Conservation (phyloP, 2,329 filamentous ascomycete genomes). For the Fusarium phyllophilum region DNA sequence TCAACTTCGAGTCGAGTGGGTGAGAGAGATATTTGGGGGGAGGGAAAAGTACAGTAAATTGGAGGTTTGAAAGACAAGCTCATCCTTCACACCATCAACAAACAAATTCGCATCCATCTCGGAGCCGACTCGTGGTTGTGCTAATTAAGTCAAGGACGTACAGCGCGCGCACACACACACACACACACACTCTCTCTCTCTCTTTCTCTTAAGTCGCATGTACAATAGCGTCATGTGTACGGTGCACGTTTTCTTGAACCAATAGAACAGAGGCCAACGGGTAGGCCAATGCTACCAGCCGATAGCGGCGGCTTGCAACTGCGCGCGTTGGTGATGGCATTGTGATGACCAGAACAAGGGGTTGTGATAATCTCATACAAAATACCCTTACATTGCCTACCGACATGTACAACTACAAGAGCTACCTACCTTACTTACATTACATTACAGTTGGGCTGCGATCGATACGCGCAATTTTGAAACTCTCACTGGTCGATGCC, state of each 20-base stretch:
- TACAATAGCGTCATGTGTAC: constrained; percentile 43
- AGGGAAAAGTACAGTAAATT: neutral
- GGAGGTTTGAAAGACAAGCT: constrained; percentile 4
- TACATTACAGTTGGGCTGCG: constrained; percentile 25
- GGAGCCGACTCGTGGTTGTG: constrained; percentile 18
- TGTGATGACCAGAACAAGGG: constrained; percentile 23
- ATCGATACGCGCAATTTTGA: constrained; percentile 8
- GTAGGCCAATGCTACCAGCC: constrained; percentile 34
- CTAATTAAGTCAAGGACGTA: constrained; percentile 10
- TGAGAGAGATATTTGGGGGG: neutral
- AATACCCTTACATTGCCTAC: neutral
- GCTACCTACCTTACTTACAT: neutral
- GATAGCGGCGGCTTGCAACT: constrained; percentile 35
- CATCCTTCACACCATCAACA: constrained; percentile 13
- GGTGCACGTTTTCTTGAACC: constrained; percentile 26
- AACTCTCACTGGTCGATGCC: constrained; percentile 29
- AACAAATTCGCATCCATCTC: constrained; percentile 9
- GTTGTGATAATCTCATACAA: neutral
- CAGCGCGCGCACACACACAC: constrained; percentile 2
- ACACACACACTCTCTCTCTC: neutral
- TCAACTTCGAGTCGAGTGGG: constrained; percentile 5
- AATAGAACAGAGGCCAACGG: constrained; percentile 25
- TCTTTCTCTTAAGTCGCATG: constrained; percentile 20
- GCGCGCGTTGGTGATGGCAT: constrained; percentile 26
- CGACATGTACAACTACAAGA: neutral